phyloP scores from a whole-genome alignment of 352 stramenopile genomes.

The Phytophthora quininea region DNA sequence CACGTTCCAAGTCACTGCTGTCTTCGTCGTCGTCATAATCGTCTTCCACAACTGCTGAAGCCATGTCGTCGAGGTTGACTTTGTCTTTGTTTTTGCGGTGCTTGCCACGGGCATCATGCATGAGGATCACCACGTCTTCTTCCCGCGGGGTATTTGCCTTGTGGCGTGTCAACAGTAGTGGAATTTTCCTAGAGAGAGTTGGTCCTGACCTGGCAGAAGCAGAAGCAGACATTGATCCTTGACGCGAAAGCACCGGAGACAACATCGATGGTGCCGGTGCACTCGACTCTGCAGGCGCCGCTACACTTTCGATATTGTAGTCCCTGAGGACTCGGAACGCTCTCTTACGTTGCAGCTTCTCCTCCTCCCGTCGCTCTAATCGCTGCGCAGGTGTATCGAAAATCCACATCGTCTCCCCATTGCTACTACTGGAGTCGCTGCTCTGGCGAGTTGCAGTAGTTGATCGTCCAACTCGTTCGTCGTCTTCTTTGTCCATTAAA shows the following conservation, averaged over 20 bases:
- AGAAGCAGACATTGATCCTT: conserved; percentile 1
- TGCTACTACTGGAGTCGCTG: conserved; percentile 32
- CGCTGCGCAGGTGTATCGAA: conserved; percentile 56
- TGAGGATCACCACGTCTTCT: conserved; percentile 45
- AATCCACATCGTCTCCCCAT: conserved; percentile 54
- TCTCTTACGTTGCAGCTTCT: conserved; percentile 51
- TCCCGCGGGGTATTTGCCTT: conserved; percentile 28
- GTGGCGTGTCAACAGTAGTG: conserved; percentile 27
- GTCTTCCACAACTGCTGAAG: conserved; percentile 21
- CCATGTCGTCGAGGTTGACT: conserved; percentile 23
- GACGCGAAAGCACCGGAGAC: conserved; percentile 4
- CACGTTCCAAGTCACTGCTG: conserved; percentile 16
- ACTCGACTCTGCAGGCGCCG: conserved; percentile 4
- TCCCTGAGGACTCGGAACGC: conserved; percentile 58
- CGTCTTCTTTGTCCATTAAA: conserved; percentile 7
- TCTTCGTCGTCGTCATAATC: conserved; percentile 34
- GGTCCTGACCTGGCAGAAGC: neutral
- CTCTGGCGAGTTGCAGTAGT: conserved; percentile 17
- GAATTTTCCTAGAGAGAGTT: conserved; percentile 24
- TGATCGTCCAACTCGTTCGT: conserved; percentile 7
- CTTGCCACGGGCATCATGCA: conserved; percentile 18
- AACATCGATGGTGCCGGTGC: neutral
- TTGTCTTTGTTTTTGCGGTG: conserved; percentile 15
- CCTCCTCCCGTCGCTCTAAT: conserved; percentile 50
- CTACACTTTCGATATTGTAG: conserved; percentile 49